phyloP scores from a whole-genome alignment of 2,329 filamentous ascomycete genomes.

The Aspergillus sclerotialis region DNA sequence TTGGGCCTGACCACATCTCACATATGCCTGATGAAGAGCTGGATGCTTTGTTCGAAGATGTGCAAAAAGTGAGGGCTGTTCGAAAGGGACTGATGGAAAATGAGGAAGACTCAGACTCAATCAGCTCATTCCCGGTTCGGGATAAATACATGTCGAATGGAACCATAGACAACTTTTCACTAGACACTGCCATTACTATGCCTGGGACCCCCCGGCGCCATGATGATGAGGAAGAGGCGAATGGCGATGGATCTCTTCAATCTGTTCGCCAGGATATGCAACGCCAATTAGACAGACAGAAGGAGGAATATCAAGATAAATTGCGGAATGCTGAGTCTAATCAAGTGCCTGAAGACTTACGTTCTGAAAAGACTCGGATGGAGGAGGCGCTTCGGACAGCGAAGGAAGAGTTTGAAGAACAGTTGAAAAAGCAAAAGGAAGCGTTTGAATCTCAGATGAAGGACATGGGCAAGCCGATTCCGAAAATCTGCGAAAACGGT shows the following conservation, averaged over 20 bases:
- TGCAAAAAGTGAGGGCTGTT: constrained; percentile 80
- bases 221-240: constrained; percentile 57
- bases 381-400: constrained; percentile 69
- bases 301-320: constrained; percentile 72
- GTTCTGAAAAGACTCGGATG: constrained; percentile 76
- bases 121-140: constrained; percentile 75
- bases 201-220: constrained; percentile 75
- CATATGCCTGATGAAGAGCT: constrained; percentile 89
- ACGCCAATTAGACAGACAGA: constrained; percentile 71
- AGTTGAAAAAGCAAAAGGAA: constrained; percentile 75
- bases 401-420: constrained; percentile 82
- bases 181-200: constrained; percentile 90
- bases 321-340: constrained; percentile 65
- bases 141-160: constrained; percentile 96
- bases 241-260: constrained; percentile 55
- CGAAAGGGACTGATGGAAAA: constrained; percentile 61
- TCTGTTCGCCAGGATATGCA: constrained; percentile 79
- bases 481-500: constrained; percentile 42
- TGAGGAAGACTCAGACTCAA: constrained; percentile 79
- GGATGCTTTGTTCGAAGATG: constrained; percentile 86
- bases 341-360: constrained; percentile 75
- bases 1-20: constrained; percentile 84
- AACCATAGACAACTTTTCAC: constrained; percentile 89
- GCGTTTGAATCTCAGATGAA: constrained; percentile 80
- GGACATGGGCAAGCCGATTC: constrained; percentile 56